Evolutionary conservation across 2,329 filamentous ascomycete species (phyloP), one percentile per base, ranked within the genome.

Genomic region (Fusarium odoratissimum): DNA sequence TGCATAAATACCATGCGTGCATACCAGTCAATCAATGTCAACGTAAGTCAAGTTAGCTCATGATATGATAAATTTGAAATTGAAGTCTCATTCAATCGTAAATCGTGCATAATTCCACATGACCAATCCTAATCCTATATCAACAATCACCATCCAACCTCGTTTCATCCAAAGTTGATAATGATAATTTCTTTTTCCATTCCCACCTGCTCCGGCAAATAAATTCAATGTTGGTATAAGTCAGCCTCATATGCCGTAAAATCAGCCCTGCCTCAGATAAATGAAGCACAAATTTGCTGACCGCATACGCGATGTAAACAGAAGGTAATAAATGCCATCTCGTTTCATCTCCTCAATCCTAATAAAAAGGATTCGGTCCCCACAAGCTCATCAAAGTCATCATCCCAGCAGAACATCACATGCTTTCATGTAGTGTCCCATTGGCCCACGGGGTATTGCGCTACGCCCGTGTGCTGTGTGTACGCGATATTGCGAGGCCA

Each of bases 401-500:
- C 57, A 42, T 69, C 40, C 25, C 19, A 46, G 42, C 45, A 49
- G 49, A 54, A 60, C 31, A 60, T n/a, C 40, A 23, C 52, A 41
- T 40, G 55, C 30, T 35, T 44, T 71, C 42, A 67, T 59, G 66
- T 42, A 31, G 38, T 41, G 19, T 54, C 62, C 72, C 64, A 77
- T 55, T 74, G 73, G 40, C 73, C 69, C 38, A 69, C 56, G 8
- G 76, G 60, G 54, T 77, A 76, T 52, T 76, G 67, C 46, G 66
- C 55, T 28, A 69, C 25, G 14, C 51, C 40, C 31, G 67, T 38
- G 35, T 75, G 67, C 21, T 66, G 56, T 52, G 73, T 56, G 19
- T 77, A 77, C 30, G 68, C 69, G 33, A 66, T 71, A 56, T 74
- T 74, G 49, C 73, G 68, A 19, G 75, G 63, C 76, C 76, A 77